Percentiles rank a stretch among this genome's conserved stretches.
Conservation (phyloP, 116 monocot genomes). For the Iris pallida region DNA sequence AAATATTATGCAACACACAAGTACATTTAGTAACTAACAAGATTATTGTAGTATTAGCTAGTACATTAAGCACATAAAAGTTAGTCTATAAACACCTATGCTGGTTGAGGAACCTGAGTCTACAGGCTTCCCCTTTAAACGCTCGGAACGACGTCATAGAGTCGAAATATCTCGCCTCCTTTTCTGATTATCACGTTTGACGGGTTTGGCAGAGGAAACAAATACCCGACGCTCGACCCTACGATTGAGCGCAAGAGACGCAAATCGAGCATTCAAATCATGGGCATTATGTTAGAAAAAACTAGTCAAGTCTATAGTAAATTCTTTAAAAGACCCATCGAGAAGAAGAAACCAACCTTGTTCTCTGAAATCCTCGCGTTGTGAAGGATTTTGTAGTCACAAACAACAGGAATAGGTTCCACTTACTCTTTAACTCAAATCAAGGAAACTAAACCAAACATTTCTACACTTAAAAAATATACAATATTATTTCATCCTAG, state of each 20-base stretch:
- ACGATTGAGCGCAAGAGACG: slow-evolving; percentile 25
- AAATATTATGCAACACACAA: background rate
- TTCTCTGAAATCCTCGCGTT: no score
- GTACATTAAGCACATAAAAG: no score
- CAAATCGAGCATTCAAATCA: slow-evolving; percentile 26
- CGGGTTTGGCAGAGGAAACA: slow-evolving; percentile 13
- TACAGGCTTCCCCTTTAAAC: slow-evolving; percentile 20
- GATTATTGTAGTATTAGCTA: no score
- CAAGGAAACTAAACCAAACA: no score
- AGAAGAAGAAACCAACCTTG: slow-evolving; percentile 15
- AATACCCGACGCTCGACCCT: slow-evolving; percentile 6
- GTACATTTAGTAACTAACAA: no score
- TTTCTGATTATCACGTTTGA: background rate
- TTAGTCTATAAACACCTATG: background rate
- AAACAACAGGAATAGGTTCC: no score
- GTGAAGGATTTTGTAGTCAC: no score
- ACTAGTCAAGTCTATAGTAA: background rate
- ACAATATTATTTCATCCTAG: no score
- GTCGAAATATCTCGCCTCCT: background rate
- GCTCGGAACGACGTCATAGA: slow-evolving; percentile 28
- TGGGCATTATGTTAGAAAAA: background rate
- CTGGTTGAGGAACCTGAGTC: background rate
- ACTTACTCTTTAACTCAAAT: no score
- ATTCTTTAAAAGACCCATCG: background rate
- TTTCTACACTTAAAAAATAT: no score